These are phyloP conservation scores for Chalara sp. DNA, from an alignment of 2,329 filamentous ascomycete genomes.

Conservation along the genomic window DNA sequence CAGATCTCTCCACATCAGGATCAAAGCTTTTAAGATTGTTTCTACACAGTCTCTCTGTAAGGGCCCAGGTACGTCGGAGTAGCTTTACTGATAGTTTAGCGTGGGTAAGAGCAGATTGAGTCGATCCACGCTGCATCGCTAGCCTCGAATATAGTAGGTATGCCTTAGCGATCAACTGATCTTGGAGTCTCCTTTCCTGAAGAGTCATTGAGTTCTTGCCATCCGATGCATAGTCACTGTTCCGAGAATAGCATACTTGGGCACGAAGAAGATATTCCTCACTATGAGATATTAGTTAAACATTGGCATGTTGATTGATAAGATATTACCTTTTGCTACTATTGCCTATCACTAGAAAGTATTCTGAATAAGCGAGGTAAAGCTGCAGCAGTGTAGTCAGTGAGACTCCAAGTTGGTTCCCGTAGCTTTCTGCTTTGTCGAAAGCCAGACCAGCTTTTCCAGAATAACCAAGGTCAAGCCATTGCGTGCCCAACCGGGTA, in stretches of 20 bases:
- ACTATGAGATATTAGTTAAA: conserved; percentile 16
- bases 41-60: conserved; percentile 22
- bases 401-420: conserved; percentile 33
- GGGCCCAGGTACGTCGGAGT: conserved; percentile 32
- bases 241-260: conserved; percentile 18
- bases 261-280: conserved; percentile 23
- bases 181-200: conserved; percentile 18
- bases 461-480: conserved; percentile 53
- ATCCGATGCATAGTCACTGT: conserved; percentile 13
- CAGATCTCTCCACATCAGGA: conserved; percentile 20
- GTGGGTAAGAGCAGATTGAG: conserved; percentile 49
- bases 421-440: conserved; percentile 46
- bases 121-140: conserved; percentile 38
- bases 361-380: conserved; percentile 69
- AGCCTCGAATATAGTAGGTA: conserved; percentile 28
- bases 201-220: conserved; percentile 7
- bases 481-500: conserved; percentile 42
- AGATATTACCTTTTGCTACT: conserved; percentile 50
- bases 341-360: conserved; percentile 61
- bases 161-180: conserved; percentile 29
- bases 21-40: conserved; percentile 4
- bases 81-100: conserved; percentile 51
- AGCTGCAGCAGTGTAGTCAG: conserved; percentile 45
- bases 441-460: conserved; percentile 52
- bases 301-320: not conserved